Percentiles rank a stretch among this genome's conserved stretches.
Evolutionary conservation across 2,329 filamentous ascomycete species (phyloP).

Genomic region (Coniochaeta sp.): DNA sequence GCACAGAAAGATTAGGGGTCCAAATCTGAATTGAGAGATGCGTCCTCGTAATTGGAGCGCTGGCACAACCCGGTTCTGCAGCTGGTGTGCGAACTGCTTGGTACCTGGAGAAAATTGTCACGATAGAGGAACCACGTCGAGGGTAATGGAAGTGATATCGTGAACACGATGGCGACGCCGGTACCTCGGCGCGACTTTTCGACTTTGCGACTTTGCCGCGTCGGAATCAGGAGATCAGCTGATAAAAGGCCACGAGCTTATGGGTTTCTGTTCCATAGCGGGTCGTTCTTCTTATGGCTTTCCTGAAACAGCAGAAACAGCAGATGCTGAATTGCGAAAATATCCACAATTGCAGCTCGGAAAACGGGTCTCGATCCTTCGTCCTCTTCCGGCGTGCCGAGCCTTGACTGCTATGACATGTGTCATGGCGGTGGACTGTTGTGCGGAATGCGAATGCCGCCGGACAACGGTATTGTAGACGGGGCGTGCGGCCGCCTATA

Average conservation of each 20-base stretch:
- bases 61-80: neutral
- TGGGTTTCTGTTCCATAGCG: neutral
- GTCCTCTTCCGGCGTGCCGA: neutral
- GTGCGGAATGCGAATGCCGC: neutral
- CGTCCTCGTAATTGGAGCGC: too few species aligned
- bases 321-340: too few species aligned
- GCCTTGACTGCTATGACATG: neutral
- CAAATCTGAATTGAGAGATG: neutral
- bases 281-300: neutral
- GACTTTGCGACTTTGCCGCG: neutral
- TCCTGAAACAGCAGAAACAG: neutral
- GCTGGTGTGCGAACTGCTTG: neutral
- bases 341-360: neutral
- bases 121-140: neutral
- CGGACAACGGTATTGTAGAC: neutral
- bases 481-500: neutral
- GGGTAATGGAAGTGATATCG: neutral
- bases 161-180: neutral
- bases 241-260: neutral
- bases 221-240: slow-evolving; percentile 1
- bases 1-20: neutral
- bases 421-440: neutral
- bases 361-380: neutral
- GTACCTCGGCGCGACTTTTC: neutral
- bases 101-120: slow-evolving; percentile 2